phyloP scores from a whole-genome alignment of 352 stramenopile genomes.

The Globisporangium nagaii region DNA sequence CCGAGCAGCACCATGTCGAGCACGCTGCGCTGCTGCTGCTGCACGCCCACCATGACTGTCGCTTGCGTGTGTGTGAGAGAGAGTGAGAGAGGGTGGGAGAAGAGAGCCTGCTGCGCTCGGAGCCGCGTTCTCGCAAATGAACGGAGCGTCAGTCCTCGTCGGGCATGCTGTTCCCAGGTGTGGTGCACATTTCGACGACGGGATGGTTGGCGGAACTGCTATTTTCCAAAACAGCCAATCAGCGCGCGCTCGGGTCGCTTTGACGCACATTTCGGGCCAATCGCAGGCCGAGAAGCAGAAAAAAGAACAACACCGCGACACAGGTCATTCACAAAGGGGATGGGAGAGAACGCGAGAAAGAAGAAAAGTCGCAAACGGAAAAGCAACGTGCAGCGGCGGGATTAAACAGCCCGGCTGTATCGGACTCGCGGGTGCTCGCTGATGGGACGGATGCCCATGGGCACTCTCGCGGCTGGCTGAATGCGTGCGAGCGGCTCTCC shows the following conservation, averaged over 20 bases:
- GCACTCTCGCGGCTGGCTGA: too few relatives aligned
- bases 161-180: too few relatives aligned
- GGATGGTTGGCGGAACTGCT: too few relatives aligned
- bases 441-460: too few relatives aligned
- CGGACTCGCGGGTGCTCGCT: too few relatives aligned
- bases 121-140: background rate
- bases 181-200: background rate
- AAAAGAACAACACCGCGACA: conserved; percentile 3
- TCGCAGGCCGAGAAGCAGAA: background rate
- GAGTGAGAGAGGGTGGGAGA: background rate
- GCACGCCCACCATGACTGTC: conserved; percentile 30
- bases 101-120: background rate
- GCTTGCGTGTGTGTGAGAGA: background rate
- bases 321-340: background rate
- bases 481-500: too few relatives aligned
- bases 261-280: background rate
- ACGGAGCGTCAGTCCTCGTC: background rate
- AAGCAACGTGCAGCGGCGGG: too few relatives aligned
- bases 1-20: conserved; percentile 45
- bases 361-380: too few relatives aligned
- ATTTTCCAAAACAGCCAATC: background rate
- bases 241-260: background rate
- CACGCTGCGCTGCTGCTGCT: conserved; percentile 23
- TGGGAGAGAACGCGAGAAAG: background rate
- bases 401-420: too few relatives aligned